These are phyloP conservation scores for Ascochyta lentis DNA, from an alignment of 2,329 filamentous ascomycete species.

Conservation along the genomic window DNA sequence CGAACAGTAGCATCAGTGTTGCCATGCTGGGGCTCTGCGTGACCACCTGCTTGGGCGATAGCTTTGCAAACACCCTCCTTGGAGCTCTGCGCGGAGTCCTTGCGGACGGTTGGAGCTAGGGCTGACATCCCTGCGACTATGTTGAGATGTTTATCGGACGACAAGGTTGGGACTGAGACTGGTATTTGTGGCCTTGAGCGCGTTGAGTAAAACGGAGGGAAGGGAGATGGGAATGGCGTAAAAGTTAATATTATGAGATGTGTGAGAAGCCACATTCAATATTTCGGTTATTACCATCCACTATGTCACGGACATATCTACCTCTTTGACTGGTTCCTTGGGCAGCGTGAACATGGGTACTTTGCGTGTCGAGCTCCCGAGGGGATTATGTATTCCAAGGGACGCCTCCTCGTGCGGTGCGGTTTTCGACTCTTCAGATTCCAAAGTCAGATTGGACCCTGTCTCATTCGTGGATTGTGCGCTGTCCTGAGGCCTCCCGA, in stretches of 20 bases:
- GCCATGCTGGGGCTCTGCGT: background rate
- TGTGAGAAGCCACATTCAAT: background rate
- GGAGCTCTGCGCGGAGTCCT: constrained; percentile 4
- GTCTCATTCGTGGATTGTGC: constrained; percentile 27
- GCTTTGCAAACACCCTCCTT: background rate
- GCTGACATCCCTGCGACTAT: background rate
- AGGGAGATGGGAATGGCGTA: background rate
- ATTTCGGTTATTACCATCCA: background rate
- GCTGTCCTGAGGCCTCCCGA: constrained; percentile 32
- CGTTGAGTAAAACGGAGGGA: background rate
- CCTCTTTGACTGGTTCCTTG: constrained; percentile 50
- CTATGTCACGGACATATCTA: constrained; percentile 39
- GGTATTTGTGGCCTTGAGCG: too few species aligned
- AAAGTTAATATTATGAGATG: background rate
- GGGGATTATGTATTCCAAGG: constrained; percentile 29
- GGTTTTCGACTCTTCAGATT: background rate
- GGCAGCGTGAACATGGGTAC: constrained; percentile 55
- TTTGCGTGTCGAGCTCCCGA: constrained; percentile 39
- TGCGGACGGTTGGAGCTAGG: background rate
- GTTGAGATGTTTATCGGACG: background rate
- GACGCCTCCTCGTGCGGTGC: background rate
- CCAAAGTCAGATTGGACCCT: constrained; percentile 5
- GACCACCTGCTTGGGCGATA: background rate
- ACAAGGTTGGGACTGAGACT: background rate
- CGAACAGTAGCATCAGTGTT: background rate